phyloP scores from a whole-genome alignment of 2,329 filamentous ascomycete species.

The Ophiostoma montium region DNA sequence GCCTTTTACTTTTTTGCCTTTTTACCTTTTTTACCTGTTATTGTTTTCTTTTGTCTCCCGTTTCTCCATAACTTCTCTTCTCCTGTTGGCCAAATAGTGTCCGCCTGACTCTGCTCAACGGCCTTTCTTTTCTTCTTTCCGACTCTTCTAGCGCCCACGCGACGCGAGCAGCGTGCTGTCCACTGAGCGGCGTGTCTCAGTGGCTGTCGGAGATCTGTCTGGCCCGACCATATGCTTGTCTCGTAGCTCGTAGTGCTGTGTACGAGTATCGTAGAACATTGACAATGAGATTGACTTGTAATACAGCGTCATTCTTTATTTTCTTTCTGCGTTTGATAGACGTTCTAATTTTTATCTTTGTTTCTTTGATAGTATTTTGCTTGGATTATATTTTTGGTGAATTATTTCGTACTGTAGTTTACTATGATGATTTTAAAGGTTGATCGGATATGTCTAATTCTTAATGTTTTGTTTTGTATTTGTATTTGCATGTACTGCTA shows the following conservation, averaged over 20 bases:
- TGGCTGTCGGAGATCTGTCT: no score
- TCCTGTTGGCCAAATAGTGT: not conserved
- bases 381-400: not conserved
- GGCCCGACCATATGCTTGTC: not conserved
- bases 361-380: not conserved
- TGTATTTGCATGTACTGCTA: no score
- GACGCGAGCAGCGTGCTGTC: not conserved
- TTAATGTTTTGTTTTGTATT: not conserved
- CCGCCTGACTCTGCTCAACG: constrained; percentile 31
- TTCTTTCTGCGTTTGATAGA: no score
- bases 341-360: not conserved
- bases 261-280: no score
- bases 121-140: constrained; percentile 14
- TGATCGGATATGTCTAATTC: not conserved
- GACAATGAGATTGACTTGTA: no score
- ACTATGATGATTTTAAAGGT: not conserved
- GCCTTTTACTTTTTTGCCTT: not conserved
- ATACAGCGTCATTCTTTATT: no score
- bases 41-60: no score
- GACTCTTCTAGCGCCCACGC: not conserved
- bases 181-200: not conserved
- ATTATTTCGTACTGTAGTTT: not conserved
- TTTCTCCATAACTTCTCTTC: not conserved
- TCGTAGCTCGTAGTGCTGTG: not conserved
- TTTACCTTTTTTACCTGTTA: not conserved